These are phyloP conservation scores for Leucocoprinus sp. DNA, from an alignment of 768 basidiomycete species.

Conservation along the genomic window DNA sequence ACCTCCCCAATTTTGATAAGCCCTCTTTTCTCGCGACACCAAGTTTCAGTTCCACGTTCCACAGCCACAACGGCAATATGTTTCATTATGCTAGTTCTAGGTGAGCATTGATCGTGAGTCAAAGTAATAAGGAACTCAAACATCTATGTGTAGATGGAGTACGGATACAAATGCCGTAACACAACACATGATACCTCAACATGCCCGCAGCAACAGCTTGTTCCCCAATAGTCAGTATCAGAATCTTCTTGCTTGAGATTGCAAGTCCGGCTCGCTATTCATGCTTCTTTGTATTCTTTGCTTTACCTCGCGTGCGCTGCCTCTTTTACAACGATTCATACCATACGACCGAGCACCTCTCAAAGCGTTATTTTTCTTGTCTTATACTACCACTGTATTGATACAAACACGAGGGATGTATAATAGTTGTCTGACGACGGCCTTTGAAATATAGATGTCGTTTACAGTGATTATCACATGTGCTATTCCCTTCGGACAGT, in stretches of 20 bases:
- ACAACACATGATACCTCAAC: not conserved
- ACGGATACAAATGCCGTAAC: not conserved
- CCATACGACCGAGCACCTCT: not conserved
- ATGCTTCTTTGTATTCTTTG: slow-evolving; percentile 6
- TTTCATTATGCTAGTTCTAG: not conserved
- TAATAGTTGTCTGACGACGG: not conserved
- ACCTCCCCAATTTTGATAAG: not conserved
- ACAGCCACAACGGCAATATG: not conserved
- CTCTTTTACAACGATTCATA: not conserved
- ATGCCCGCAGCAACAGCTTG: not conserved
- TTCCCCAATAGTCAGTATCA: slow-evolving; percentile 6
- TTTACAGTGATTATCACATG: slow-evolving; percentile 3
- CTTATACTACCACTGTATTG: not conserved
- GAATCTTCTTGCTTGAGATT: slow-evolving; percentile 12
- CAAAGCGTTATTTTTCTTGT: not conserved
- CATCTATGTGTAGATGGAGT: not conserved
- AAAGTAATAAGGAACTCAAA: not conserved
- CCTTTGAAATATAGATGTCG: not conserved
- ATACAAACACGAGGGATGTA: not conserved
- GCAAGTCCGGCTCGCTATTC: slow-evolving; percentile 3
- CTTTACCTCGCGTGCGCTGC: slow-evolving; percentile 5
- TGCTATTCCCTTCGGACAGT: slow-evolving; percentile 8
- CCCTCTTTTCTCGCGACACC: slow-evolving; percentile 7
- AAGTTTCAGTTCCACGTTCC: not conserved
- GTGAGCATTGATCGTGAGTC: not conserved